Conservation (phyloP, 371 early-diverging fungal genomes). For the Circinella umbellata region DNA sequence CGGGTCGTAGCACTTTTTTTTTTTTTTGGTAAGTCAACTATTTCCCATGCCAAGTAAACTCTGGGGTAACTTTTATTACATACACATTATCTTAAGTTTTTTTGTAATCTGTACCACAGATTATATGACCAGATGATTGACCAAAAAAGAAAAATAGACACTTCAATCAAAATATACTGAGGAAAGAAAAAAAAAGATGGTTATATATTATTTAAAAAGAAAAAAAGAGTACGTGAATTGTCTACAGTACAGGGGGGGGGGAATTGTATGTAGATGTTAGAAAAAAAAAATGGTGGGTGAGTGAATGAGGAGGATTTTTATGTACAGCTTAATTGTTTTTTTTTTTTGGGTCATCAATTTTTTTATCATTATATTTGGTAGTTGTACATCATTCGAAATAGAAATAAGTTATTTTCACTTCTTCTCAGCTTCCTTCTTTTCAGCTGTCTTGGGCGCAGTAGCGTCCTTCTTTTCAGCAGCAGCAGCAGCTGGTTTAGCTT, state of each 20-base stretch:
- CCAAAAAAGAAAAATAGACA: conserved; percentile 1
- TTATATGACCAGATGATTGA: not conserved
- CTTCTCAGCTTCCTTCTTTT: conserved; percentile 12
- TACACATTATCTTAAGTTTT: too few species aligned
- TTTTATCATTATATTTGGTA: conserved; percentile 1
- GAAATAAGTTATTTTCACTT: conserved; percentile 2
- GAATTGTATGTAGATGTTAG: not conserved
- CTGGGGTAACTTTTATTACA: too few species aligned
- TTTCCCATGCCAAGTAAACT: too few species aligned
- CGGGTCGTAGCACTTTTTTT: too few species aligned
- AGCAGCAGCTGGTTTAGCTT: conserved; percentile 10
- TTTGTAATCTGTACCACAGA: conserved; percentile 1
- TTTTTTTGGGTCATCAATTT: not conserved
- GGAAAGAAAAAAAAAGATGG: not conserved
- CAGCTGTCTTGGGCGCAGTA: not conserved
- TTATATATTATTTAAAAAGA: not conserved
- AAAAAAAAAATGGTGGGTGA: not conserved
- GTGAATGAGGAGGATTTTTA: not conserved
- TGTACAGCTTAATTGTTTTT: conserved; percentile 8
- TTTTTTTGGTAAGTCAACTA: too few species aligned
- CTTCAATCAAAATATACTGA: not conserved
- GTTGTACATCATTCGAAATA: conserved; percentile 3
- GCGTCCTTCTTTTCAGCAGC: conserved; percentile 15
- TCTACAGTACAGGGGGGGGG: not conserved
- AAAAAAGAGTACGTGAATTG: not conserved